A percentile compares a stretch with the other conserved stretches of the same genome.
phyloP scores from a whole-genome alignment of 164 flowering plant species.

The Santalum album region DNA sequence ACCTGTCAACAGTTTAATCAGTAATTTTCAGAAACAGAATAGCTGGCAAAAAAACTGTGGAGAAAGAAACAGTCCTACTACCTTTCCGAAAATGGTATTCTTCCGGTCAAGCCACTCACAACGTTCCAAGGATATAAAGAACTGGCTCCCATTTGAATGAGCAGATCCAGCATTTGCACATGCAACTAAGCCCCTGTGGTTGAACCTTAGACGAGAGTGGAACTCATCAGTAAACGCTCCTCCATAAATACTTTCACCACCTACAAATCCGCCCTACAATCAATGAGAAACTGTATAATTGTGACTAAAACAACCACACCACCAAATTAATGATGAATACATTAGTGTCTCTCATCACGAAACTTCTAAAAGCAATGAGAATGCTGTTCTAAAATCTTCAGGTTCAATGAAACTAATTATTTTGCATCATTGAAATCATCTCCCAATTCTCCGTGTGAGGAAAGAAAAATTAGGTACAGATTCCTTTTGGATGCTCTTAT shows the following conservation, averaged over 20 bases:
- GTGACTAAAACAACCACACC: too few species aligned
- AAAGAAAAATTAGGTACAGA: too few species aligned
- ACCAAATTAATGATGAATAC: too few species aligned
- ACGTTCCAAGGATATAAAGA: conserved; percentile 78
- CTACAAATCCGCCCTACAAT: conserved; percentile 22
- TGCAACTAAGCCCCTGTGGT: conserved; percentile 88
- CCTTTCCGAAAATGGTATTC: conserved; percentile 96
- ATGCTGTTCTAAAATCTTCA: too few species aligned
- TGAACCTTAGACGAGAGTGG: conserved; percentile 86
- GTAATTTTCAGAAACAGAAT: conserved; percentile 3
- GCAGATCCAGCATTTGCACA: conserved; percentile 81
- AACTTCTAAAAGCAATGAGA: too few species aligned
- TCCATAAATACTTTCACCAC: conserved; percentile 94
- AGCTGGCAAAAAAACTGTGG: neutral
- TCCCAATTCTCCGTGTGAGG: too few species aligned
- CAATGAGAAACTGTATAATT: too few species aligned
- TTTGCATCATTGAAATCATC: too few species aligned
- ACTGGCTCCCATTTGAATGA: conserved; percentile 91
- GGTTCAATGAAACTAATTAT: too few species aligned
- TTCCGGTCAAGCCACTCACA: conserved; percentile 89
- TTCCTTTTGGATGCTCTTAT: too few species aligned
- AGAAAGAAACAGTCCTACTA: conserved; percentile 12
- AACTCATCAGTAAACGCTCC: conserved; percentile 65
- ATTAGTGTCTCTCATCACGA: too few species aligned
- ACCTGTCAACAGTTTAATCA: conserved; percentile 37